Evolutionary conservation across 176 grass and related monocot species (phyloP).

Genomic region (Miscanthus lutarioriparius): DNA sequence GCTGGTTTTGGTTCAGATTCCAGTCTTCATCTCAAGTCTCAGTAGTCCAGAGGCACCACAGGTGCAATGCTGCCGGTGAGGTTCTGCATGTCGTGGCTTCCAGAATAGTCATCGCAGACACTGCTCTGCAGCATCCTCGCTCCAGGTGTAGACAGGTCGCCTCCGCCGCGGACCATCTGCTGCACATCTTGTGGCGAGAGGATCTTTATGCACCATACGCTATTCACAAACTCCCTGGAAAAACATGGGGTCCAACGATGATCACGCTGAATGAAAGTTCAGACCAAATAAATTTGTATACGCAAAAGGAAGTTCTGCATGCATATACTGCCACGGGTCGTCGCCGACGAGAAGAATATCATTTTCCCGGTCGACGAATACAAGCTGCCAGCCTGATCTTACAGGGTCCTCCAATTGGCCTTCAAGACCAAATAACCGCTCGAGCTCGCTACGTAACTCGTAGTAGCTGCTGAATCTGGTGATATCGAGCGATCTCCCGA

Average conservation of each 20-base stretch:
- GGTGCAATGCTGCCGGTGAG: slow-evolving; percentile 52
- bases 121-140: slow-evolving; percentile 42
- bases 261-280: slow-evolving; percentile 12
- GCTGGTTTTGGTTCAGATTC: neutral
- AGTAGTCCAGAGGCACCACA: slow-evolving; percentile 67
- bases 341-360: slow-evolving; percentile 95
- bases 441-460: slow-evolving; percentile 83
- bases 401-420: slow-evolving; percentile 90
- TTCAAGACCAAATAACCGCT: slow-evolving; percentile 90
- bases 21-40: slow-evolving; percentile 26
- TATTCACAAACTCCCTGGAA: slow-evolving; percentile 87
- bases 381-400: slow-evolving; percentile 99
- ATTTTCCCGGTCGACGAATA: slow-evolving; percentile 96
- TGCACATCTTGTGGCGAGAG: slow-evolving; percentile 80
- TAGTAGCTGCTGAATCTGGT: slow-evolving; percentile 83
- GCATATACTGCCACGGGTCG: slow-evolving; percentile 90
- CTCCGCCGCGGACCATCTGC: slow-evolving; percentile 63
- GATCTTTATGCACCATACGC: slow-evolving; percentile 89
- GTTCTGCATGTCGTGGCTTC: slow-evolving; percentile 58
- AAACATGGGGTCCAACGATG: slow-evolving; percentile 17
- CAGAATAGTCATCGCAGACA: slow-evolving; percentile 50
- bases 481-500: slow-evolving; percentile 88
- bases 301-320: neutral
- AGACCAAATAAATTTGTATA: neutral
- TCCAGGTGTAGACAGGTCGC: slow-evolving; percentile 46